Percentiles rank a stretch among this genome's conserved stretches.
Conservation (phyloP, 768 basidiomycete species). For the Kondoa malvinella region DNA sequence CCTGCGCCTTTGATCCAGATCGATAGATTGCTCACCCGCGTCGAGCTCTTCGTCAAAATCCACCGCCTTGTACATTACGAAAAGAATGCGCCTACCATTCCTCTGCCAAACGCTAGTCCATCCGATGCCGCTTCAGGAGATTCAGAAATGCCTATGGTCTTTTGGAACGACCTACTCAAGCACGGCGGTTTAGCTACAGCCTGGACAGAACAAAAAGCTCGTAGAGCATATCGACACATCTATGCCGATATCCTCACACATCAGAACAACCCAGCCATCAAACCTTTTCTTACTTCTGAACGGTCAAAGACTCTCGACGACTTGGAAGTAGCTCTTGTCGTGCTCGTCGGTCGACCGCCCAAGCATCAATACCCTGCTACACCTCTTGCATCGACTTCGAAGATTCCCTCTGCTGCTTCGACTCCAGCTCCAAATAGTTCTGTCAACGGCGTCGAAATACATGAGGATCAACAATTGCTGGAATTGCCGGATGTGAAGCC, state of each 20-base stretch:
- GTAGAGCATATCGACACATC: slow-evolving; percentile 5
- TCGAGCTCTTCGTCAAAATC: background rate
- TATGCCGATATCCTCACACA: background rate
- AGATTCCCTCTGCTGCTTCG: background rate
- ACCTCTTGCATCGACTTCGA: background rate
- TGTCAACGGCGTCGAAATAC: background rate
- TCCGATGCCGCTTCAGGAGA: background rate
- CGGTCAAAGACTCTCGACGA: slow-evolving; percentile 5
- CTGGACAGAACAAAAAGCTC: slow-evolving; percentile 3
- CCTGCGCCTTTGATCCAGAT: slow-evolving; percentile 2
- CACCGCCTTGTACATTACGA: background rate
- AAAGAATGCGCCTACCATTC: background rate
- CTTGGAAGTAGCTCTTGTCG: background rate
- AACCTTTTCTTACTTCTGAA: background rate
- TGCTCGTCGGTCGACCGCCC: background rate
- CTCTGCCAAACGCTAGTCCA: background rate
- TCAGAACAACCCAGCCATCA: background rate
- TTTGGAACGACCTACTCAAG: background rate
- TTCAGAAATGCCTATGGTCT: background rate
- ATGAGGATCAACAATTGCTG: background rate
- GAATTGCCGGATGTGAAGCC: background rate
- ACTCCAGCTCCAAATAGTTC: background rate
- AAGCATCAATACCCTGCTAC: background rate
- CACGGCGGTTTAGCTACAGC: background rate
- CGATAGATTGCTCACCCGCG: background rate